These are phyloP conservation scores for Balakata baccata DNA, from an alignment of 345 rosid species.

Conservation along the genomic window DNA sequence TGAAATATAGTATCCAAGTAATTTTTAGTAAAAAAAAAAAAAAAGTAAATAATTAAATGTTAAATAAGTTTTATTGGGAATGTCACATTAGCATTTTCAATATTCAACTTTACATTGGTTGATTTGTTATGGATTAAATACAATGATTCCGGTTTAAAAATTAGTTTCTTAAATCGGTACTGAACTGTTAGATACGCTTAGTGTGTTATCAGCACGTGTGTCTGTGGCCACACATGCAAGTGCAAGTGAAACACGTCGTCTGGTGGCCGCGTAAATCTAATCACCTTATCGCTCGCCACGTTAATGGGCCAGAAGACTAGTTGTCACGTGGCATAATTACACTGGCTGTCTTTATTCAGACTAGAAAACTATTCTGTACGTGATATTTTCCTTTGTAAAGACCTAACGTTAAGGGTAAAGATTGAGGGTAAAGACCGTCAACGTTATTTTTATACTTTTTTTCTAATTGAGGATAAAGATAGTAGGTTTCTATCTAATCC, in stretches of 20 bases:
- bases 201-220: neutral
- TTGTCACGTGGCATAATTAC: neutral
- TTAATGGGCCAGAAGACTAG: neutral
- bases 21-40: no score
- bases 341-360: neutral
- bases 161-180: no score
- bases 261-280: constrained; percentile 20
- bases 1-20: no score
- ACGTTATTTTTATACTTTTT: neutral
- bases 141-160: no score
- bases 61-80: no score
- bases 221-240: neutral
- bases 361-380: neutral
- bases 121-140: no score
- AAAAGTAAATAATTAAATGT: no score
- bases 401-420: no score
- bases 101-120: no score
- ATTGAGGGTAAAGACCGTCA: no score
- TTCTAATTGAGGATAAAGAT: neutral
- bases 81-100: no score
- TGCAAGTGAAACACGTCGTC: neutral
- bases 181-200: neutral
- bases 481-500: neutral
- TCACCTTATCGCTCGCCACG: neutral
- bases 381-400: neutral